Base-by-base conservation (phyloP, 345 rosid genomes). In the Acer campestre region DNA sequence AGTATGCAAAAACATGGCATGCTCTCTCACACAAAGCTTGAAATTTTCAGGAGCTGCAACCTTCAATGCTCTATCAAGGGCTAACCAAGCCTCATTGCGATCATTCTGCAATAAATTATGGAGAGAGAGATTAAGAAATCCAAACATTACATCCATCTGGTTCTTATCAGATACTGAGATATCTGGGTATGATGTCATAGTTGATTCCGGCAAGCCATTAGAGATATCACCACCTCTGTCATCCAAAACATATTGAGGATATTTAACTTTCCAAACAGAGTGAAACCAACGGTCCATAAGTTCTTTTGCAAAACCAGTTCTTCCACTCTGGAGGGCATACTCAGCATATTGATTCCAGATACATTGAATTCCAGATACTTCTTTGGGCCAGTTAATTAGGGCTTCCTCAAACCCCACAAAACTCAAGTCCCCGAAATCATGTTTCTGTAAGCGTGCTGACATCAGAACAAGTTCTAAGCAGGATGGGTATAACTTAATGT, bases 321-420 rank as follows among this genome's bases (percentile, higher is more conserved):
- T 82, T 78, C 91, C 92, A 70, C 77, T 84, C 68, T 76, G 90
- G 46, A 92, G 83, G 68, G 90, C 90, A 86, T 61, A 80, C 84
- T 92, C 97, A 64, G 90, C 89, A 77, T 89, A 96, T 80, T 96
- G 99, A 85, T 96, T 94, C 99, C 98, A 96, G 68, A 92, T 85
- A 76, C 93, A 92, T 17, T 94, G 93, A 66, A 82, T 84, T 74
- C 97, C 92, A 35, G 90, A 88, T 59, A 71, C 85, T 78, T 84
- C 94, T 81, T 82, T 86, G 6, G 94, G 92, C 91, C 94, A 87
- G 74, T 85, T 85, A 82, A 70, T 65, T 42, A 94, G 88, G 80
- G 85, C 90, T 78, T 90, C 89, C 84, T 91, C 95, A 82, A 91
- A 96, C 80, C 88, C 92, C 46, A 80, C 69, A 51, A 79, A 83